Base-by-base conservation (phyloP, 202 grass and related monocot species). In the Musa balbisiana region DNA sequence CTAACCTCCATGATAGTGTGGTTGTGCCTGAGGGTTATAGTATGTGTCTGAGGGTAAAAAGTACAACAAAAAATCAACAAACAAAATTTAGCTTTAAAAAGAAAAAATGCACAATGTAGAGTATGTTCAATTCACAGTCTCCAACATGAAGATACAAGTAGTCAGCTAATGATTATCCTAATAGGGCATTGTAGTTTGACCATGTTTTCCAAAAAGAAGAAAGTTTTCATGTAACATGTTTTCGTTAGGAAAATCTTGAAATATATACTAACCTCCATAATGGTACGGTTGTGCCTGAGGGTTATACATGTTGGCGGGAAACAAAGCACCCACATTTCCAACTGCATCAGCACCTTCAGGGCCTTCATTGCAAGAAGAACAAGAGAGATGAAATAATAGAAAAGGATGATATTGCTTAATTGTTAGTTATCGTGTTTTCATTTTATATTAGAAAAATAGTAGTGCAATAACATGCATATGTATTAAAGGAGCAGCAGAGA, bases 301-400 rank as follows among this genome's bases (percentile, higher is more conserved):
- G 29, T 23, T 15, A 68, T 68, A 49, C 26, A 68, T 68, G 29
- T 33, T 68, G 26, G 26, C 54, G 17, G 15, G 54, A 56, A 15
- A 56, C 6, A 5, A 14, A 56, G 13, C 54, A 56, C 17, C 17
- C 14, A 56, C 14, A 43, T 43, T 43, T 43, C 33, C 5, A 43
- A 43, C 33, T 43, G 33, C 33, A 43, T 43, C 33, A 43, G 33
- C 33, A 43, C 33, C 86, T 16, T 91, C 89, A 67, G 33, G 33
- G 4, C 83, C 86, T 72, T 77, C 83, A 84, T 83, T 82, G 82
- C 33, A 6, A 43, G 33, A 43, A 43, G 33, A 43, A 43, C 5
- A 43, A 43, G 33, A 43, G 33, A 43, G 8, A 43, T 43, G 0
- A 43, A 43, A 43, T 43, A 43, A 43, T 43, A 43, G 4, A 43